Evolutionary conservation across 2,329 filamentous ascomycete species (phyloP).

Genomic region (Fusarium sp.): DNA sequence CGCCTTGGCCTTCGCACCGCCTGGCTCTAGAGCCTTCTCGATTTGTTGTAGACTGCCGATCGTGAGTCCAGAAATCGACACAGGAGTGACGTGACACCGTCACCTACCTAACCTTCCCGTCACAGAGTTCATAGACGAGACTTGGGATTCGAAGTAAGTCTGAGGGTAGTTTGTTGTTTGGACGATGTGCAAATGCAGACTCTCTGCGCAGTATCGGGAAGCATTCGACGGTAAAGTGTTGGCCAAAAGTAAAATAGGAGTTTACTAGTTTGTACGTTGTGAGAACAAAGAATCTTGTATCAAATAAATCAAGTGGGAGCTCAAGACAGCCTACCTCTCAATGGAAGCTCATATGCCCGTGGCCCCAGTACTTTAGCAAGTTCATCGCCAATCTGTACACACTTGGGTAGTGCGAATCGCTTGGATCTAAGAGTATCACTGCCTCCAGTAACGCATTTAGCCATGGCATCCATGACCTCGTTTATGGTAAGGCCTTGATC

Average conservation of each 20-base stretch:
- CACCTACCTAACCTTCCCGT: constrained; percentile 37
- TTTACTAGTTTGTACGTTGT: constrained; percentile 28
- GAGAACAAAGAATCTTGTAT: constrained; percentile 23
- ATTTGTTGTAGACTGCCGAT: constrained; percentile 32
- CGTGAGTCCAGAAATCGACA: constrained; percentile 10
- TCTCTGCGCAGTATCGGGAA: constrained; percentile 38
- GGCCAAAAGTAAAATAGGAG: constrained; percentile 40
- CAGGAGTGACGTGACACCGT: not conserved
- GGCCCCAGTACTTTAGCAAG: constrained; percentile 36
- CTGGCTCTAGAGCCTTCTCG: constrained; percentile 35
- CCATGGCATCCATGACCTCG: constrained; percentile 34
- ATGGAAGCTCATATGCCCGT: constrained; percentile 38
- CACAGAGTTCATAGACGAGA: constrained; percentile 37
- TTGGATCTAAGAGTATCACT: constrained; percentile 39
- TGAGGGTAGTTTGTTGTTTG: constrained; percentile 31
- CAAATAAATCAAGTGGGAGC: not conserved
- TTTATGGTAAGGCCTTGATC: constrained; percentile 33
- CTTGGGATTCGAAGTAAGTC: constrained; percentile 35
- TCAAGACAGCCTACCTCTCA: constrained; percentile 35
- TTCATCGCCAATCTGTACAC: constrained; percentile 40
- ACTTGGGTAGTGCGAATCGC: constrained; percentile 39
- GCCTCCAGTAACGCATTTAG: constrained; percentile 38
- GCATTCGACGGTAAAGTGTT: constrained; percentile 39
- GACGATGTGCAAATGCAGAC: constrained; percentile 34
- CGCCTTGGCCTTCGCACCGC: constrained; percentile 23